phyloP scores from a whole-genome alignment of 2,329 filamentous ascomycete genomes.

The Penicillium sp. region DNA sequence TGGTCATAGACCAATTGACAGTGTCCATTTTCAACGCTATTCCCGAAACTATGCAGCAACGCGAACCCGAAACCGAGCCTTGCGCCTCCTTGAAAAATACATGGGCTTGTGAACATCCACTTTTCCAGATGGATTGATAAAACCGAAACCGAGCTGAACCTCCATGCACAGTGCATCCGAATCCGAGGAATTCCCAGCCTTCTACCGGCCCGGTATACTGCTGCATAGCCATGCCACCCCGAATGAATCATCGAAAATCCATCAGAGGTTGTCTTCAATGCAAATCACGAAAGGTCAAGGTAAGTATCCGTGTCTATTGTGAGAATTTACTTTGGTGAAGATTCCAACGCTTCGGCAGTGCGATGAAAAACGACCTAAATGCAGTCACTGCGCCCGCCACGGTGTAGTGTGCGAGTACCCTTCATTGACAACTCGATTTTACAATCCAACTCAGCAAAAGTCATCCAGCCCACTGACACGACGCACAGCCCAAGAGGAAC shows the following conservation, averaged over 20 bases:
- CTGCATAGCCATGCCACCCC: slow-evolving; percentile 12
- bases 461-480: background rate
- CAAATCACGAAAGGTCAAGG: slow-evolving; percentile 21
- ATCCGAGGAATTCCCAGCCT: background rate
- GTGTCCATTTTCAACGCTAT: slow-evolving; percentile 1
- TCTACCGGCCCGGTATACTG: background rate
- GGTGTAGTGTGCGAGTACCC: slow-evolving; percentile 14
- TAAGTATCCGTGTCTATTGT: background rate
- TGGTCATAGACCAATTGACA: background rate
- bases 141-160: slow-evolving; percentile 10
- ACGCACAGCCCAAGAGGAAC: background rate
- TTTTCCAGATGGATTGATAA: background rate
- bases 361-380: slow-evolving; percentile 16
- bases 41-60: slow-evolving; percentile 10
- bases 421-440: slow-evolving; percentile 7
- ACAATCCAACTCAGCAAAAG: slow-evolving; percentile 6
- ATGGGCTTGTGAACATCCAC: background rate
- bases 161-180: background rate
- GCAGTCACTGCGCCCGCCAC: slow-evolving; percentile 16
- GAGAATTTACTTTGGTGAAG: background rate
- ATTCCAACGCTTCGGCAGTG: slow-evolving; percentile 10
- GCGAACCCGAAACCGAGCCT: slow-evolving; percentile 8
- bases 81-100: background rate
- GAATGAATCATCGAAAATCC: slow-evolving; percentile 18
- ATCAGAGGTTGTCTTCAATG: slow-evolving; percentile 17